These are phyloP conservation scores for Silene uniflora DNA, from an alignment of 148 eudicot genomes.

Conservation along the genomic window DNA sequence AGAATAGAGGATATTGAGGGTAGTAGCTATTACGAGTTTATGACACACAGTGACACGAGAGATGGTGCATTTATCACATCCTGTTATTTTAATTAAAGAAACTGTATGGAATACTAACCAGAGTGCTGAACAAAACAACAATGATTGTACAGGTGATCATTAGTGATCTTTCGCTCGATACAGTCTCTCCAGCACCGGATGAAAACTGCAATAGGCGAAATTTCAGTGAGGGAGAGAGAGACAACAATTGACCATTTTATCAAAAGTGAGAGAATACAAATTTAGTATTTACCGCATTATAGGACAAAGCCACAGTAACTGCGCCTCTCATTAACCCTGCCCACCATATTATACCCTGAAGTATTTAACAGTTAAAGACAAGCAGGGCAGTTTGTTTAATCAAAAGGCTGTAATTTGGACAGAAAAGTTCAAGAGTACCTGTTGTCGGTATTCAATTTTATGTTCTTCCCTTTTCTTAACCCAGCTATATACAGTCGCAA, in stretches of 20 bases:
- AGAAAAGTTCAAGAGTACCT: conserved; percentile 39
- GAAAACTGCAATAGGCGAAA: conserved; percentile 50
- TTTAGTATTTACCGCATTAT: conserved; percentile 65
- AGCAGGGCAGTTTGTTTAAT: neutral
- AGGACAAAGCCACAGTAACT: conserved; percentile 87
- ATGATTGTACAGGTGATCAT: conserved; percentile 75
- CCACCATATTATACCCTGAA: conserved; percentile 94
- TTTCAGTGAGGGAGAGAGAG: conserved; percentile 15
- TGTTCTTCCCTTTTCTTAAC: conserved; percentile 36
- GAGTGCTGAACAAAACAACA: conserved; percentile 81
- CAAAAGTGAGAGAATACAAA: neutral
- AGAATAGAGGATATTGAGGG: too few relatives aligned
- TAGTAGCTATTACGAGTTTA: neutral
- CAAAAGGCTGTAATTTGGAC: neutral
- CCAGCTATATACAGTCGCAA: conserved; percentile 49
- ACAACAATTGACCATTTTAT: neutral
- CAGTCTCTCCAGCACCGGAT: conserved; percentile 35
- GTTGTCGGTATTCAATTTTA: conserved; percentile 50
- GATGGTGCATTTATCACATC: too few relatives aligned
- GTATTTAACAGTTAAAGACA: conserved; percentile 20
- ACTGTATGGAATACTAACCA: conserved; percentile 44
- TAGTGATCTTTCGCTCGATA: conserved; percentile 37
- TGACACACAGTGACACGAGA: too few relatives aligned
- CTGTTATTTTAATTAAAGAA: neutral
- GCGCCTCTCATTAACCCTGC: conserved; percentile 98